Evolutionary conservation across 2,329 filamentous ascomycete genomes (phyloP).

Genomic region (Hymenoscyphus linearis): DNA sequence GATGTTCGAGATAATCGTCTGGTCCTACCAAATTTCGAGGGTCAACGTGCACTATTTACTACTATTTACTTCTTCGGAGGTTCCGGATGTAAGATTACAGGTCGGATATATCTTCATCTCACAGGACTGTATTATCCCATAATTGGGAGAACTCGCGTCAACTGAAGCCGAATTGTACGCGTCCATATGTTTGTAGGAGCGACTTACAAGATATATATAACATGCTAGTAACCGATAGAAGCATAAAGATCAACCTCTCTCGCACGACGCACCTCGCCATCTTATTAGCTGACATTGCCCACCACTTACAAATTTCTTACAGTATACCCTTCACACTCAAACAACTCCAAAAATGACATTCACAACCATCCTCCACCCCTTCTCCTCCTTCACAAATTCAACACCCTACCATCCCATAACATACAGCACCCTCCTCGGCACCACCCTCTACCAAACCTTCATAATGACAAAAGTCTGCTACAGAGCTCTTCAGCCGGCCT

Average conservation of each 20-base stretch:
- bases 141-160: background rate
- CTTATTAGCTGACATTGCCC: no score
- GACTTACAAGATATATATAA: background rate
- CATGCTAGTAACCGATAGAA: background rate
- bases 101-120: background rate
- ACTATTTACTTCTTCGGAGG: background rate
- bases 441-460: slow-evolving; percentile 31
- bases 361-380: background rate
- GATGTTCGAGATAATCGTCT: no score
- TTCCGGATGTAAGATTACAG: background rate
- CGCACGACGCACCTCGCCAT: background rate
- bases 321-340: background rate
- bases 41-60: no score
- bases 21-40: no score
- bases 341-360: background rate
- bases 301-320: no score
- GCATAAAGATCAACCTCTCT: background rate
- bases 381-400: background rate
- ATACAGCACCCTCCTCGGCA: slow-evolving; percentile 8
- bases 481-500: slow-evolving; percentile 32
- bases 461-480: slow-evolving; percentile 37
- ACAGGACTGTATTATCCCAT: no score
- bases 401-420: slow-evolving; percentile 2
- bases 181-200: background rate
- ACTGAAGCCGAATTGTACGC: background rate